These are phyloP conservation scores for Suillus subaureus DNA, from an alignment of 768 basidiomycete genomes.

Conservation along the genomic window DNA sequence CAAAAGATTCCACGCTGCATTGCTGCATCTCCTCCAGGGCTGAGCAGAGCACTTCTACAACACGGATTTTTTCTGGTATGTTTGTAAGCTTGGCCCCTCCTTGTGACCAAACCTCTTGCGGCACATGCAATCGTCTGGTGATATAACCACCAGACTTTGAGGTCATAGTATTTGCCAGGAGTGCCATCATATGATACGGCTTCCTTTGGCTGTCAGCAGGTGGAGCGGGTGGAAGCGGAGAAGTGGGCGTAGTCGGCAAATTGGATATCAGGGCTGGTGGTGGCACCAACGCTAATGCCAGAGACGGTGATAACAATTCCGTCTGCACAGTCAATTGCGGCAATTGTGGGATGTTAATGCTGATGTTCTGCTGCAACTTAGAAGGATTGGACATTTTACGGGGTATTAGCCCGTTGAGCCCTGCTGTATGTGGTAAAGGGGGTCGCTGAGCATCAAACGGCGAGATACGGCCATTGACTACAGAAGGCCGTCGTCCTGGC, in stretches of 20 bases:
- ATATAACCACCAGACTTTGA: conserved; percentile 85
- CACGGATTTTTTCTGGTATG: conserved; percentile 82
- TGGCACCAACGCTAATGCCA: conserved; percentile 43
- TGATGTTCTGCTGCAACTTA: conserved; percentile 52
- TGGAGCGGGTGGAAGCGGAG: conserved; percentile 73
- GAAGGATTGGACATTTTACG: conserved; percentile 69
- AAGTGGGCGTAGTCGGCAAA: conserved; percentile 73
- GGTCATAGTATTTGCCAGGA: conserved; percentile 77
- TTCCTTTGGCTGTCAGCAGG: conserved; percentile 76
- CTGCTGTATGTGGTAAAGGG: conserved; percentile 48
- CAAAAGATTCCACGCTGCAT: conserved; percentile 73
- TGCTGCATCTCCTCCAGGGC: conserved; percentile 79
- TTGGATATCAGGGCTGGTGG: conserved; percentile 51
- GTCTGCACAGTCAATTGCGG: conserved; percentile 54
- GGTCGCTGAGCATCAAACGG: conserved; percentile 53
- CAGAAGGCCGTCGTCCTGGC: conserved; percentile 69
- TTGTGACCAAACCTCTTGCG: conserved; percentile 89
- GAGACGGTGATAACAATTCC: conserved; percentile 46
- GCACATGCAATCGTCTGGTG: conserved; percentile 83
- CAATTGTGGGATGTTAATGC: conserved; percentile 46
- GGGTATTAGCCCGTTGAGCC: conserved; percentile 36
- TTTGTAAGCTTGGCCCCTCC: conserved; percentile 85
- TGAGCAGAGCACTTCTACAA: conserved; percentile 75
- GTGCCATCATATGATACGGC: conserved; percentile 89
- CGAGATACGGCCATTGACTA: conserved; percentile 52